phyloP scores from a whole-genome alignment of 2,329 filamentous ascomycete genomes.

The Alternaria triticina region DNA sequence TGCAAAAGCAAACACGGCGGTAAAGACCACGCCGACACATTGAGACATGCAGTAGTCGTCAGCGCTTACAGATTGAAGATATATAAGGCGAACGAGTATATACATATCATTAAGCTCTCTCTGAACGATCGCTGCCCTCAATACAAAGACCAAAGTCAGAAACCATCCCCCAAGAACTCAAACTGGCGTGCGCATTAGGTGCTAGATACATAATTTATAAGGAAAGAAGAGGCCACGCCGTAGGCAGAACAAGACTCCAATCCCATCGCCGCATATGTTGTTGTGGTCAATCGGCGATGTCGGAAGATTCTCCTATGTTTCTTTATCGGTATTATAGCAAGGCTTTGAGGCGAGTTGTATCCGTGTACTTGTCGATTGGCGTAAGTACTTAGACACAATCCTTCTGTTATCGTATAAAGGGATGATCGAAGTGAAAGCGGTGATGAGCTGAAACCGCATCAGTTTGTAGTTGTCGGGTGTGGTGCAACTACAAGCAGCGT shows the following conservation, averaged over 20 bases:
- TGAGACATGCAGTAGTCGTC: background rate
- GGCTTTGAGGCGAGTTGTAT: background rate
- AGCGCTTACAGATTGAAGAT: background rate
- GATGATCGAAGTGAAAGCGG: background rate
- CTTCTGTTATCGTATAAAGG: background rate
- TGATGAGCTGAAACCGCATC: background rate
- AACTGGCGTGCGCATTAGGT: background rate
- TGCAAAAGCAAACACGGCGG: background rate
- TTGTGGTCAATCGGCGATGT: background rate
- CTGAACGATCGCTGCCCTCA: background rate
- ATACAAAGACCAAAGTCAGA: background rate
- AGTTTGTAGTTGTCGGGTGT: background rate
- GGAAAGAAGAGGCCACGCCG: background rate
- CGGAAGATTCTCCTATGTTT: background rate
- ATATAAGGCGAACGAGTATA: background rate
- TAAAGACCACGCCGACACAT: background rate
- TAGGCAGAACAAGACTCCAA: background rate
- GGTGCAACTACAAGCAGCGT: background rate
- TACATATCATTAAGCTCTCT: background rate
- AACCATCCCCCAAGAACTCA: background rate
- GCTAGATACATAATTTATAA: background rate
- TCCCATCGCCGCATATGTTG: background rate
- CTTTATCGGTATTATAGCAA: background rate
- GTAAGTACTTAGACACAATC: background rate
- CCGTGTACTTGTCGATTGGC: background rate